These are phyloP conservation scores for Taphrina wiesneri DNA, from an alignment of 1,139 yeast genomes.

Conservation along the genomic window DNA sequence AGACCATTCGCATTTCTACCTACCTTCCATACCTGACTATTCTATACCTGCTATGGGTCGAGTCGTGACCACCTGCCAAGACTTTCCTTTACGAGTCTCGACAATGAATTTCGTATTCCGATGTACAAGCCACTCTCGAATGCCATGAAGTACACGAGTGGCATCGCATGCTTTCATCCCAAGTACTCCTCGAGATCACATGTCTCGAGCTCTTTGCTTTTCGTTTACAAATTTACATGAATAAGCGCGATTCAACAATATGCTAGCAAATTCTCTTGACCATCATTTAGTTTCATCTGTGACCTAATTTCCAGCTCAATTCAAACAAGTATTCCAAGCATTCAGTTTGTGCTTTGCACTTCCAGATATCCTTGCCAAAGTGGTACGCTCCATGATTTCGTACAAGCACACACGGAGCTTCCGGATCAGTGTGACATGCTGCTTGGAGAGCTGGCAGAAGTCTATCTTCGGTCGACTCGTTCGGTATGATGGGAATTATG, in stretches of 20 bases:
- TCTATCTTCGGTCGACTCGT: slow-evolving; percentile 85
- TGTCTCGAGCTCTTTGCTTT: too few relatives aligned
- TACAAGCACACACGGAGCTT: slow-evolving; percentile 80
- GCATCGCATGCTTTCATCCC: background rate
- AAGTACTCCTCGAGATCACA: too few relatives aligned
- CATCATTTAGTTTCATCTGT: background rate
- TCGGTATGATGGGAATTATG: slow-evolving; percentile 85
- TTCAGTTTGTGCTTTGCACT: slow-evolving; percentile 89
- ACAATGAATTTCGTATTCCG: background rate
- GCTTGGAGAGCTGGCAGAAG: slow-evolving; percentile 65
- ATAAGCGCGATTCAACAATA: too few relatives aligned
- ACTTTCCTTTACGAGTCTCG: too few relatives aligned
- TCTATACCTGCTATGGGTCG: too few relatives aligned
- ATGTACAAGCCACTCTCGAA: background rate
- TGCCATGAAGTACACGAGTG: background rate
- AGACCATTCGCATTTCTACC: background rate
- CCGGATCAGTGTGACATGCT: slow-evolving; percentile 69
- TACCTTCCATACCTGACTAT: background rate
- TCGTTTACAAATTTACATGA: too few relatives aligned
- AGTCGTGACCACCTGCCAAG: too few relatives aligned
- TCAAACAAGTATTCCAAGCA: slow-evolving; percentile 79
- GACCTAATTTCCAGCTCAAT: background rate
- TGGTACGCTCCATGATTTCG: slow-evolving; percentile 93
- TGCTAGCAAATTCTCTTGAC: too few relatives aligned
- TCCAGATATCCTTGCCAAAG: slow-evolving; percentile 82